A percentile compares a stretch with the other conserved stretches of the same genome.
phyloP scores from a whole-genome alignment of 2,329 filamentous ascomycete species.

The Exophiala oligosperma region DNA sequence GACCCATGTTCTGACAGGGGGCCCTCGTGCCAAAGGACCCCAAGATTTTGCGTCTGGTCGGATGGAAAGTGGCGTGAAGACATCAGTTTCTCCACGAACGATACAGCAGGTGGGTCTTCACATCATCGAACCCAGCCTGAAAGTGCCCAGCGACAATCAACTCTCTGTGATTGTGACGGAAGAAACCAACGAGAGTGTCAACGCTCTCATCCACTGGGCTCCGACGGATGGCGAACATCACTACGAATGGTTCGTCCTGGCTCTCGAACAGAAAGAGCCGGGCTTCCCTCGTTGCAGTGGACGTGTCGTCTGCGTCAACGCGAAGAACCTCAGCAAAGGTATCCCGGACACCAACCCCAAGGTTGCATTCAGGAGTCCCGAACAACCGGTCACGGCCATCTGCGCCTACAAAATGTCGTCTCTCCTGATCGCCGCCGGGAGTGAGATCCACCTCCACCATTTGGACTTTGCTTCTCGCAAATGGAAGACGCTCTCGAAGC shows the following conservation, averaged over 20 bases:
- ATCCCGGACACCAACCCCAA: constrained; percentile 9
- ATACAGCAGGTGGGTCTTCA: constrained; percentile 14
- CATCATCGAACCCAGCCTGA: constrained; percentile 10
- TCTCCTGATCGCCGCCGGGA: constrained; percentile 48
- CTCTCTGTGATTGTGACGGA: constrained; percentile 16
- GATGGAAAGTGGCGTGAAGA: not conserved
- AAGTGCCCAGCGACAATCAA: not conserved
- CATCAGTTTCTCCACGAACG: constrained; percentile 2
- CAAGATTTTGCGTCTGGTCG: not conserved
- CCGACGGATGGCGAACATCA: constrained; percentile 22
- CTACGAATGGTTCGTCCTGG: constrained; percentile 29
- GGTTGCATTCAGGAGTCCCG: constrained; percentile 9
- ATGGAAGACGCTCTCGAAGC: constrained; percentile 42
- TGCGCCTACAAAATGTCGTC: constrained; percentile 44
- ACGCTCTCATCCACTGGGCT: constrained; percentile 25
- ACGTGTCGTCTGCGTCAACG: constrained; percentile 22
- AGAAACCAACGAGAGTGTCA: constrained; percentile 22
- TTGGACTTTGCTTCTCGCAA: constrained; percentile 43
- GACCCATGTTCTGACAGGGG: constrained; percentile 12
- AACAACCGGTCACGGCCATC: constrained; percentile 22
- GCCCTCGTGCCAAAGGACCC: not conserved
- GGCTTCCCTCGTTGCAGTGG: constrained; percentile 6
- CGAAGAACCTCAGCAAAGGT: constrained; percentile 22
- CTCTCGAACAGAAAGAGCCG: constrained; percentile 16
- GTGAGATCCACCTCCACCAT: constrained; percentile 43